Percentiles rank a stretch among this genome's conserved stretches.
Conservation (phyloP, 768 basidiomycete species). For the Podaxis sp. region DNA sequence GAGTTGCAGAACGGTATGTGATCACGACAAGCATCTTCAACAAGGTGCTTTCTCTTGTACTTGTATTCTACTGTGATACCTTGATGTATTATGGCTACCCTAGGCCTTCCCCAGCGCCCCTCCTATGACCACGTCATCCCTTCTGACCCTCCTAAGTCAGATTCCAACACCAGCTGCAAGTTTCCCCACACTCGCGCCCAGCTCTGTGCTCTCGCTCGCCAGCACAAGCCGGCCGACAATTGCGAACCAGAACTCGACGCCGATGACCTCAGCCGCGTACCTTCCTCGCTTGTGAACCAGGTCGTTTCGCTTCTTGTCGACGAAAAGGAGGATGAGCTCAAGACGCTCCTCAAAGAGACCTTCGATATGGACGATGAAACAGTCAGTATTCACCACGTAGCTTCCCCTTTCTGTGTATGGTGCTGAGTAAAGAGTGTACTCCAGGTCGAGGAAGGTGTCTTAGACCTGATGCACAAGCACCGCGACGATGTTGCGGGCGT, state of each 20-base stretch:
- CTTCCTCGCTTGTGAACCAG: slow-evolving; percentile 59
- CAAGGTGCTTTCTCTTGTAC: background rate
- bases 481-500: slow-evolving; percentile 81
- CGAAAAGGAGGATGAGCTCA: slow-evolving; percentile 88
- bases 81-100: slow-evolving; percentile 7
- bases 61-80: slow-evolving; percentile 10
- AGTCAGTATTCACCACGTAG: slow-evolving; percentile 38
- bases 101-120: background rate
- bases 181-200: slow-evolving; percentile 86
- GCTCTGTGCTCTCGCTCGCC: slow-evolving; percentile 69
- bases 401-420: slow-evolving; percentile 12
- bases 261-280: slow-evolving; percentile 52
- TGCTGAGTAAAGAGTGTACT: slow-evolving; percentile 18
- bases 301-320: slow-evolving; percentile 72
- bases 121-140: background rate
- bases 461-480: slow-evolving; percentile 96
- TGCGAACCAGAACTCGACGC: slow-evolving; percentile 56
- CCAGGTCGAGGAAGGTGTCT: slow-evolving; percentile 82
- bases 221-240: slow-evolving; percentile 60
- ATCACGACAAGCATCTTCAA: background rate
- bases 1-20: background rate
- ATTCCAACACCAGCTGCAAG: slow-evolving; percentile 26
- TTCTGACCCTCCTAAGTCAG: background rate
- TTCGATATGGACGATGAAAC: slow-evolving; percentile 69
- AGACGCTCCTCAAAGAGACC: slow-evolving; percentile 64